These are phyloP conservation scores for Oryza officinalis DNA, from an alignment of 176 grass and related monocot genomes.

Conservation along the genomic window DNA sequence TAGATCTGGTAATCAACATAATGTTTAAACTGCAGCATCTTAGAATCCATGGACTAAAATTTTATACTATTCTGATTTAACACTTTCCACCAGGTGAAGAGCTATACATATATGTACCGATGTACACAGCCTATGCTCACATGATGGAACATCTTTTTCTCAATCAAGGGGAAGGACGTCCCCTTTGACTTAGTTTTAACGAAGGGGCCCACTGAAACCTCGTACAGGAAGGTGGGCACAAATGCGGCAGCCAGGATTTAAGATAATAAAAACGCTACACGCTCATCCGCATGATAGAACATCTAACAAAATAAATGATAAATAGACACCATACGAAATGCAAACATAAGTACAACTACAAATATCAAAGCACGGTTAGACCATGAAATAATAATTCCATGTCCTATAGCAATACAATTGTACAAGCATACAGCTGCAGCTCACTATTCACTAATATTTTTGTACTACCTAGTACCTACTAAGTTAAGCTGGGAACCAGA, in stretches of 20 bases:
- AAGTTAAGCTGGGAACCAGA: not conserved
- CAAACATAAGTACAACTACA: constrained; percentile 9
- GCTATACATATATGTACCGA: not conserved
- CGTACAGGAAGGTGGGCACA: no score
- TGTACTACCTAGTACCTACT: constrained; percentile 7
- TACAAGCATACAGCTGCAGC: not conserved
- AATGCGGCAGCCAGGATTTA: no score
- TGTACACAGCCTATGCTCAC: constrained; percentile 1
- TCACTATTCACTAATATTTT: not conserved
- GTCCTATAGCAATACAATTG: not conserved
- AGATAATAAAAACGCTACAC: no score
- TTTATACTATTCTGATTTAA: not conserved
- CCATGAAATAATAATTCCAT: constrained; percentile 19
- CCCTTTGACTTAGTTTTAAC: no score
- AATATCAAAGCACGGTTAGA: not conserved
- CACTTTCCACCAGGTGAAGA: constrained; percentile 14
- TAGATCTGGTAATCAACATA: not conserved
- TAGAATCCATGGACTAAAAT: not conserved
- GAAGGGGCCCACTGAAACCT: no score
- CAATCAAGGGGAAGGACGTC: no score
- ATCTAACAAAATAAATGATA: not conserved
- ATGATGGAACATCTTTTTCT: not conserved
- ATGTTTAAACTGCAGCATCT: not conserved
- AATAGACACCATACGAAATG: not conserved
- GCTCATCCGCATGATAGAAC: not conserved